A percentile compares a stretch with the other conserved stretches of the same genome.
These are phyloP conservation scores for Lactifluus hygrophoroides DNA, from an alignment of 768 basidiomycete species.

Conservation along the genomic window DNA sequence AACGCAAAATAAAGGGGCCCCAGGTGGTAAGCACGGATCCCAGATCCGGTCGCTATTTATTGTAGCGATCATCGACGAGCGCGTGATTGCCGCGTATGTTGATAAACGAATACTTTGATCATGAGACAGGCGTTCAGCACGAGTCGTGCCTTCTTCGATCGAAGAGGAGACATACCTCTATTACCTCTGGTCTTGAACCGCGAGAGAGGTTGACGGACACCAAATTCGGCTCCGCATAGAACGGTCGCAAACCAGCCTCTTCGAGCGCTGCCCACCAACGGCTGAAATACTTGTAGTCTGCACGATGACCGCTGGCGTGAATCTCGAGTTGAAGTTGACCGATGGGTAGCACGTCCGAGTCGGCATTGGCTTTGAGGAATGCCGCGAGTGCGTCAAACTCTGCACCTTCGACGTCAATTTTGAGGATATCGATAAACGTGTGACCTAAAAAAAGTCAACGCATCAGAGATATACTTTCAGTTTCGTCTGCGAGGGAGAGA, in stretches of 20 bases:
- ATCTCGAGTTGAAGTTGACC: conserved; percentile 67
- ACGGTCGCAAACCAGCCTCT: conserved; percentile 25
- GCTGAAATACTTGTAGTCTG: conserved; percentile 43
- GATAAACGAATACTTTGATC: conserved; percentile 34
- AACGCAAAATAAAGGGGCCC: too few relatives aligned
- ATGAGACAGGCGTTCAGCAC: too few relatives aligned
- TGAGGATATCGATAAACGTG: conserved; percentile 58
- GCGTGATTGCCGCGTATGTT: conserved; percentile 2
- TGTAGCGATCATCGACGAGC: not conserved
- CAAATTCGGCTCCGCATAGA: conserved; percentile 53
- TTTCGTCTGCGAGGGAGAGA: not conserved
- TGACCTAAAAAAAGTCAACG: conserved; percentile 36
- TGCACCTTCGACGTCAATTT: conserved; percentile 61
- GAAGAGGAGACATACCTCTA: conserved; percentile 29
- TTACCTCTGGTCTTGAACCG: conserved; percentile 31
- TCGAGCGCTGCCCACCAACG: conserved; percentile 65
- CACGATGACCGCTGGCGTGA: conserved; percentile 32
- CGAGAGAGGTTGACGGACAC: conserved; percentile 36
- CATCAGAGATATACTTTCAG: too few relatives aligned
- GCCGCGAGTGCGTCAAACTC: conserved; percentile 53
- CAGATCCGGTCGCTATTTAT: not conserved
- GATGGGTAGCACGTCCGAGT: conserved; percentile 38
- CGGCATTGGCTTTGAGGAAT: conserved; percentile 32
- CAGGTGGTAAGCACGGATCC: not conserved
- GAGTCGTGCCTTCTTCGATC: not conserved